These are phyloP conservation scores for Trichoderma cornu-damae DNA, from an alignment of 2,329 filamentous ascomycete species.

Conservation along the genomic window DNA sequence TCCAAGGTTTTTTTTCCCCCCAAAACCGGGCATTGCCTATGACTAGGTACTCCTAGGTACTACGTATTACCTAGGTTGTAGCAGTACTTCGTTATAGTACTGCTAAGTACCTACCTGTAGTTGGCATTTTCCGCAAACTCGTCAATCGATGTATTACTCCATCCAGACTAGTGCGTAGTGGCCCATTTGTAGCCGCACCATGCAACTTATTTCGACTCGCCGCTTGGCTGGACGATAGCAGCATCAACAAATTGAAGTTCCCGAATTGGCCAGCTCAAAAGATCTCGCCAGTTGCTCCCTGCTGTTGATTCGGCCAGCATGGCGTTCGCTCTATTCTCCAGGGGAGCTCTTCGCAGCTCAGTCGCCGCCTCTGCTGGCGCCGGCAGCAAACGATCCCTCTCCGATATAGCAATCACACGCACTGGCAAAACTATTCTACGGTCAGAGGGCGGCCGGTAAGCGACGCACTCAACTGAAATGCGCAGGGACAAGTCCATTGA, in stretches of 20 bases:
- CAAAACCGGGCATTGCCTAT: no score
- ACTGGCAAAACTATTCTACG: constrained; percentile 95
- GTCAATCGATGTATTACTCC: background rate
- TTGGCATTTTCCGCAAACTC: background rate
- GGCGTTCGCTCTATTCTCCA: constrained; percentile 1
- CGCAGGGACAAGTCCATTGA: constrained; percentile 27
- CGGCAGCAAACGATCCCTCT: constrained; percentile 49
- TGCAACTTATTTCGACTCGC: constrained; percentile 4
- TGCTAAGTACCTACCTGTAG: no score
- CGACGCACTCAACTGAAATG: constrained; percentile 26
- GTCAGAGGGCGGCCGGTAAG: constrained; percentile 81
- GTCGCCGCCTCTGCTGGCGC: constrained; percentile 26
- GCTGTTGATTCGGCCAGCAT: constrained; percentile 8
- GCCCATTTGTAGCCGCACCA: background rate
- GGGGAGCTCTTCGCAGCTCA: constrained; percentile 8
- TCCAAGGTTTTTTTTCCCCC: no score
- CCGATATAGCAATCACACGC: constrained; percentile 87
- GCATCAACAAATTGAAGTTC: background rate
- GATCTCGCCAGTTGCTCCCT: background rate
- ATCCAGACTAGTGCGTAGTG: background rate
- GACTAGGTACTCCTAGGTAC: no score
- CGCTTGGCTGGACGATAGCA: background rate
- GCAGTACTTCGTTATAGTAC: no score
- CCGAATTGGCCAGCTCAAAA: constrained; percentile 12
- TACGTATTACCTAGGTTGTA: no score